Percentiles rank a stretch among this genome's conserved stretches.
phyloP scores from a whole-genome alignment of 345 rosid species.

The Eucalyptus fibrosa region DNA sequence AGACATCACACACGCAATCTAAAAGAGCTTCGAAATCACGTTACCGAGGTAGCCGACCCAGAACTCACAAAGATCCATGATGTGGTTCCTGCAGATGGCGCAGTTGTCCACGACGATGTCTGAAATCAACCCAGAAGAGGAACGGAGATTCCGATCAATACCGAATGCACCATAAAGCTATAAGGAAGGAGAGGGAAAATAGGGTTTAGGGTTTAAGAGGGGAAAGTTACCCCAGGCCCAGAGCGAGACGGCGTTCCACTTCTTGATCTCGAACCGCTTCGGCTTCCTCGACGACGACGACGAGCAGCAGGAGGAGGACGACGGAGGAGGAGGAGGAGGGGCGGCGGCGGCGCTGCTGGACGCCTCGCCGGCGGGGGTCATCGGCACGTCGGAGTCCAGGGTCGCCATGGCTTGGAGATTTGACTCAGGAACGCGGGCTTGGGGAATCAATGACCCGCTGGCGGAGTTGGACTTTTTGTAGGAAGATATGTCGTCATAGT shows the following conservation, averaged over 20 bases:
- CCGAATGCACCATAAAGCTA: background rate
- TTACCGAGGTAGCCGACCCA: background rate
- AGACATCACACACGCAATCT: background rate
- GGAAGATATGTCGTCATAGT: too few relatives aligned
- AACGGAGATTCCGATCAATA: background rate
- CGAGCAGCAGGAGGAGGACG: background rate
- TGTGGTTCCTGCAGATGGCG: constrained; percentile 89
- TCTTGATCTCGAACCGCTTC: constrained; percentile 78
- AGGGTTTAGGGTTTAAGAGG: background rate
- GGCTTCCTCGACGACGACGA: constrained; percentile 29
- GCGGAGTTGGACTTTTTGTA: fast-evolving
- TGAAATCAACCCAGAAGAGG: constrained; percentile 3
- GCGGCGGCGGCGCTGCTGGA: background rate
- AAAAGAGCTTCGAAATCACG: background rate
- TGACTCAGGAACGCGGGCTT: fast-evolving
- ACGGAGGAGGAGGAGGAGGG: background rate
- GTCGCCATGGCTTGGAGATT: constrained; percentile 21
- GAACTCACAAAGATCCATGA: constrained; percentile 81
- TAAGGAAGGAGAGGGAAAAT: background rate
- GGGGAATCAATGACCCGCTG: too few relatives aligned
- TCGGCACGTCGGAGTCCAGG: constrained; percentile 62
- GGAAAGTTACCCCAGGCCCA: constrained; percentile 82
- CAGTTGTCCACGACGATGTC: constrained; percentile 94
- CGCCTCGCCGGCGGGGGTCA: constrained; percentile 28
- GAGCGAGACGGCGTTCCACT: constrained; percentile 57